phyloP scores from a whole-genome alignment of 73 alveolate species.

The Paramecium sexaurelia region DNA sequence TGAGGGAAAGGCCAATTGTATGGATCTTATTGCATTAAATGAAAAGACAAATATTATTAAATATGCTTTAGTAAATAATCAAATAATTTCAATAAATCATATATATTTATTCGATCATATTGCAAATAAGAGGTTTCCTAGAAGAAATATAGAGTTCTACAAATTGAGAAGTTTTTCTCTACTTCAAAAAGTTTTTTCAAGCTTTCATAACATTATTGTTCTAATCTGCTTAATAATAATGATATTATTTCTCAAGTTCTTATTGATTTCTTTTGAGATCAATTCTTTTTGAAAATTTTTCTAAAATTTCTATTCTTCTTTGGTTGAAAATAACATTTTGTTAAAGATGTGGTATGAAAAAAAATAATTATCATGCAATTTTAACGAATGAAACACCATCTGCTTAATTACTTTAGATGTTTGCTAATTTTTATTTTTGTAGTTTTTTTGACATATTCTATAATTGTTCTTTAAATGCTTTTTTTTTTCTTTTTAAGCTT shows the following conservation, averaged over 20 bases:
- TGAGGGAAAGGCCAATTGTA: slow-evolving; percentile 80
- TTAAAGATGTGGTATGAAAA: not conserved
- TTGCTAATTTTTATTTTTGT: not conserved
- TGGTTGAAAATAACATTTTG: not conserved
- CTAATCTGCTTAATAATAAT: not conserved
- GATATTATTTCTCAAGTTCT: too few relatives aligned
- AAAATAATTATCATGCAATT: not conserved
- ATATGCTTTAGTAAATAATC: not conserved
- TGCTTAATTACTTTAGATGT: not conserved
- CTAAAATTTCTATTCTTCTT: not conserved
- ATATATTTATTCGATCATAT: not conserved
- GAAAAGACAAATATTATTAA: not conserved
- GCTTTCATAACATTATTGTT: not conserved
- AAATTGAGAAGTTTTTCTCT: not conserved
- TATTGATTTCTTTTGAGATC: not conserved
- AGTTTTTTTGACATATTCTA: not conserved
- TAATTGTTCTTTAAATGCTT: not conserved
- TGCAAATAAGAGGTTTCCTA: not conserved
- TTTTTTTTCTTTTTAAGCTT: not conserved
- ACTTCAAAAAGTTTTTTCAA: not conserved
- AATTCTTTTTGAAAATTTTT: not conserved
- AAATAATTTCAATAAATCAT: not conserved
- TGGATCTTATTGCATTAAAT: slow-evolving; percentile 68
- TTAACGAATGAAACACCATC: not conserved
- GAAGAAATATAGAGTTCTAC: not conserved